Conservation (phyloP, 2,329 filamentous ascomycete species). For the Trichothecium sympodiale region DNA sequence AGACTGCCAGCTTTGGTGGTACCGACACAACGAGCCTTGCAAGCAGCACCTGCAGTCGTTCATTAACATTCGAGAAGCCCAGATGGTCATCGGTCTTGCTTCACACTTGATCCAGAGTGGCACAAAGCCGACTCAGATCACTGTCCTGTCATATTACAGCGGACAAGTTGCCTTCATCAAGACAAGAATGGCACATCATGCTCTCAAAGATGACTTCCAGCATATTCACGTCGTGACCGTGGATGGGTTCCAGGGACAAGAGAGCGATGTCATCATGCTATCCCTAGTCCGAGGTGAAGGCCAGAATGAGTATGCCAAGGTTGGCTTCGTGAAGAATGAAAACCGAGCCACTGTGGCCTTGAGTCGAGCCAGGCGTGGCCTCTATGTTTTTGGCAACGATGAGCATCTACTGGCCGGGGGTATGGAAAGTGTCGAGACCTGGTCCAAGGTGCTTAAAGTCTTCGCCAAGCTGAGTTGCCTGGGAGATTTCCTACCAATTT, state of each 20-base stretch:
- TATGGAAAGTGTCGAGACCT: slow-evolving; percentile 25
- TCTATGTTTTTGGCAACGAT: slow-evolving; percentile 78
- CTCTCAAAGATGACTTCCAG: slow-evolving; percentile 30
- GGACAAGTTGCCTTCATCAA: slow-evolving; percentile 63
- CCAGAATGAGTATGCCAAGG: slow-evolving; percentile 21
- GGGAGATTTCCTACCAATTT: slow-evolving; percentile 42
- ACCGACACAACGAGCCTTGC: slow-evolving; percentile 43
- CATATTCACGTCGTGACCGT: slow-evolving; percentile 57
- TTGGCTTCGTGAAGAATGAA: slow-evolving; percentile 63
- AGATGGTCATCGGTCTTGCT: slow-evolving; percentile 65
- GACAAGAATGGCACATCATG: slow-evolving; percentile 18
- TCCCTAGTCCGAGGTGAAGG: slow-evolving; percentile 67
- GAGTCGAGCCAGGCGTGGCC: slow-evolving; percentile 62
- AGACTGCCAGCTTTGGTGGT: slow-evolving; percentile 26
- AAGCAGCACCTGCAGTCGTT: no score
- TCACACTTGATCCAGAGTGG: slow-evolving; percentile 63
- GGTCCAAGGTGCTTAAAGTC: slow-evolving; percentile 26
- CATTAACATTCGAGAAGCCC: slow-evolving; percentile 61
- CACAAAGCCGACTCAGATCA: slow-evolving; percentile 50
- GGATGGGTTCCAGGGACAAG: slow-evolving; percentile 84
- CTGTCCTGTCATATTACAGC: slow-evolving; percentile 78
- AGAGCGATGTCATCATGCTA: slow-evolving; percentile 73
- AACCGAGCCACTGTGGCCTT: slow-evolving; percentile 49
- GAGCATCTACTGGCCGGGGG: slow-evolving; percentile 35
- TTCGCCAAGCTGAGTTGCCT: slow-evolving; percentile 26